Percentiles rank a stretch among this genome's conserved stretches.
These are phyloP conservation scores for Plectosphaerella plurivora DNA, from an alignment of 2,329 filamentous ascomycete species.

Conservation along the genomic window DNA sequence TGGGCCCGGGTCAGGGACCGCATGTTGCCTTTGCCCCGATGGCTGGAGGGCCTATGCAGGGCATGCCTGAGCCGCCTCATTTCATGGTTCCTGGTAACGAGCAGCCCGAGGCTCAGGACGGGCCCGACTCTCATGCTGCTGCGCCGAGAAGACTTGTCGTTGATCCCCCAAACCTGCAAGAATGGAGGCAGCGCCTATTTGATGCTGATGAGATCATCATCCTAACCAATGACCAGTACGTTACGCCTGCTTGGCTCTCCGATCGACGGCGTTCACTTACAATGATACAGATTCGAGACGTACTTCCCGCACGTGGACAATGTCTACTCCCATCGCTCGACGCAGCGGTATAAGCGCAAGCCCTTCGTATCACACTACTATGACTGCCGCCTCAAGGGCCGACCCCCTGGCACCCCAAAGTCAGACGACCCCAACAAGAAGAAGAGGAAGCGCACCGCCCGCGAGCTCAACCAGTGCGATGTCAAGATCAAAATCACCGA, in stretches of 20 bases:
- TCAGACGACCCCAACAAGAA: conserved; percentile 77
- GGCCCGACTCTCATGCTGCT: background rate
- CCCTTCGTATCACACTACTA: conserved; percentile 82
- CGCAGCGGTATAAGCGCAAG: conserved; percentile 75
- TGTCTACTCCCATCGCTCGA: conserved; percentile 79
- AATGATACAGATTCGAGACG: conserved; percentile 61
- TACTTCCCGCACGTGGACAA: conserved; percentile 85
- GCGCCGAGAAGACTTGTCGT: conserved; percentile 31
- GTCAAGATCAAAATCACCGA: conserved; percentile 86
- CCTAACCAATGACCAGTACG: conserved; percentile 69
- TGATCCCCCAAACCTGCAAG: conserved; percentile 62
- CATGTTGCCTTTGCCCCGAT: background rate
- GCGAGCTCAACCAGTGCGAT: conserved; percentile 75
- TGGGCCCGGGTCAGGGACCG: background rate
- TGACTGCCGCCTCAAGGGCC: conserved; percentile 78
- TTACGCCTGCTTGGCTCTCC: conserved; percentile 5
- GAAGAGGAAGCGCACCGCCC: conserved; percentile 72
- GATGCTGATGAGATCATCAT: conserved; percentile 70
- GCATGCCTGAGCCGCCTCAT: background rate
- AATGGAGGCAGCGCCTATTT: conserved; percentile 70
- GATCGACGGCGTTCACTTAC: background rate
- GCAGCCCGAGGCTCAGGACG: background rate
- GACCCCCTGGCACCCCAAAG: conserved; percentile 74
- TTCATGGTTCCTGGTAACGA: background rate
- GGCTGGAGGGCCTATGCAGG: background rate